Evolutionary conservation across 2,329 filamentous ascomycete genomes (phyloP).

Genomic region (Dryadomyces sulphureus): DNA sequence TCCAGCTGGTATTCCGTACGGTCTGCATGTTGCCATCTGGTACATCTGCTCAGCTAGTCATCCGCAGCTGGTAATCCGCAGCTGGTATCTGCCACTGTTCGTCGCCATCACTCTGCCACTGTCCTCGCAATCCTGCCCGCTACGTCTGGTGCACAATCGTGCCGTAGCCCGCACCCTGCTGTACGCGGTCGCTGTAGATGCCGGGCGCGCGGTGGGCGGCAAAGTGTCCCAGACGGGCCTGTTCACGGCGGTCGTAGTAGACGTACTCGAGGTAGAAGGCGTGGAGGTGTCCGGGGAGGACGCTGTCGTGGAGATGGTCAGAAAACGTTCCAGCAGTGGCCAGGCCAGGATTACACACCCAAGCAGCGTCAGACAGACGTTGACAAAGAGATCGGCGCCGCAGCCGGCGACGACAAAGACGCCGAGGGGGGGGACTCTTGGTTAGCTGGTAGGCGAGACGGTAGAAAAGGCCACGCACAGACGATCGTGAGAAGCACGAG

Average conservation of each 20-base stretch:
- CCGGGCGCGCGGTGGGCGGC: slow-evolving; percentile 44
- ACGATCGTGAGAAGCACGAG: slow-evolving; percentile 37
- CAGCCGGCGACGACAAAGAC: slow-evolving; percentile 51
- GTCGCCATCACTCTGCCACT: neutral
- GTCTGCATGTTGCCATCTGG: no score
- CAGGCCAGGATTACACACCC: slow-evolving; percentile 27
- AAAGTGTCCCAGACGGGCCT: slow-evolving; percentile 41
- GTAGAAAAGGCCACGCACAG: slow-evolving; percentile 22
- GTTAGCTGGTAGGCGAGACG: neutral
- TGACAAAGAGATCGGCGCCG: slow-evolving; percentile 49
- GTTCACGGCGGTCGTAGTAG: slow-evolving; percentile 61
- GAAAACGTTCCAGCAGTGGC: neutral
- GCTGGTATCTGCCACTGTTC: no score
- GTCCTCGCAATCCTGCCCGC: neutral
- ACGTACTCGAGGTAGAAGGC: slow-evolving; percentile 74
- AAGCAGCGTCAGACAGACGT: slow-evolving; percentile 50
- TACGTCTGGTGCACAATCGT: slow-evolving; percentile 11
- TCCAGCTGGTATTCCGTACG: no score
- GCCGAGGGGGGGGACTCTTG: slow-evolving; percentile 48
- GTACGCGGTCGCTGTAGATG: slow-evolving; percentile 59
- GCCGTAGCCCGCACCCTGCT: slow-evolving; percentile 45
- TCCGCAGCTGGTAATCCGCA: no score
- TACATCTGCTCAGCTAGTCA: no score
- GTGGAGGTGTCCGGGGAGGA: slow-evolving; percentile 64
- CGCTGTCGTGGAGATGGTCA: slow-evolving; percentile 25